Base-by-base conservation (phyloP, 2,329 filamentous ascomycete genomes). In the Pyrenochaeta sp. region DNA sequence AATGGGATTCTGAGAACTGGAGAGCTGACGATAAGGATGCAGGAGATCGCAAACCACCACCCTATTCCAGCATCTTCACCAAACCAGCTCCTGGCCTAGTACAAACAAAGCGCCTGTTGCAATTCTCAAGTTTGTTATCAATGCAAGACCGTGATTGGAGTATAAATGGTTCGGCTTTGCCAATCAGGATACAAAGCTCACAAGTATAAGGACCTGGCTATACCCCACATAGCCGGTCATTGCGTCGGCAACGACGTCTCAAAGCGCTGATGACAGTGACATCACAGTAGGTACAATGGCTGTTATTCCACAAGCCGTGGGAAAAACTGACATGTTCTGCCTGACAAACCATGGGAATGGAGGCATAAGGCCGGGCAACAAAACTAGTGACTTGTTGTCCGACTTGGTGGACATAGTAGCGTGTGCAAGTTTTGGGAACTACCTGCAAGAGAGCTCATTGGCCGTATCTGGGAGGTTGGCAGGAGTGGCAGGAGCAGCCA, bases 191-290 rank as follows among this genome's bases (percentile, higher is more conserved):
- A n/a, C n/a, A n/a, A n/a, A n/a, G n/a, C n/a, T n/a, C n/a, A n/a
- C n/a, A n/a, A n/a, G n/a, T n/a, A n/a, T n/a, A n/a, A n/a, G n/a
- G n/a, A n/a, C n/a, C n/a, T n/a, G n/a, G n/a, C n/a, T n/a, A n/a
- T n/a, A n/a, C n/a, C n/a, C n/a, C 81, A 82, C 48, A 70, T 85
- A 2, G 77, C 78, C 0, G 83, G 75, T 1, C 85, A 83, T 58
- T 82, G 79, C 0, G 67, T 66, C 12, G 80, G 78, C 10, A 85
- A 85, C 48, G 82, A 85, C 51, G 69, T 85, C 1, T 82, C 81
- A 0, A 75, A 78, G 0, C 75, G 82, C 0, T 78, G 81, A 46
- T 68, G 77, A 40, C 82, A 85, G 53, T n/a, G n/a, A n/a, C n/a
- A n/a, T n/a, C n/a, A n/a, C n/a, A n/a, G n/a, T 84, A 1, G 82